Evolutionary conservation across 2,329 filamentous ascomycete species (phyloP).

Genomic region (Talaromyces sp.): DNA sequence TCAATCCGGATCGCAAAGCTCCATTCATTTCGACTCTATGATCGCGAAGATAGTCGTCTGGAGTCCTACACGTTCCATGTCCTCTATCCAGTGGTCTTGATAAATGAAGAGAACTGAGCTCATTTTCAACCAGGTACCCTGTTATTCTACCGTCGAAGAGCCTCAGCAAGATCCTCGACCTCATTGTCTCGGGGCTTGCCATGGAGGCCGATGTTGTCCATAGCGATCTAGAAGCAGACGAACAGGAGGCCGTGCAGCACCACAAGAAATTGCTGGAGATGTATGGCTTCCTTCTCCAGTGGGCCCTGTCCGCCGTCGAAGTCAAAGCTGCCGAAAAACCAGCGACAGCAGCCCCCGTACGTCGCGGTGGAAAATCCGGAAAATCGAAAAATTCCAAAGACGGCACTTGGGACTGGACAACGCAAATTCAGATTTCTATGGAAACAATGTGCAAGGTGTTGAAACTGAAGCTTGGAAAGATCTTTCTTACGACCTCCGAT

Average conservation of each 20-base stretch:
- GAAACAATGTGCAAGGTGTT: constrained; percentile 95
- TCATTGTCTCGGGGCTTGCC: constrained; percentile 78
- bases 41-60: no score
- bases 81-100: constrained; percentile 18
- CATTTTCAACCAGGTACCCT: constrained; percentile 68
- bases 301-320: constrained; percentile 92
- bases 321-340: constrained; percentile 89
- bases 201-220: constrained; percentile 81
- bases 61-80: no score
- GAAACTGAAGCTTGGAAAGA: constrained; percentile 83
- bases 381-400: constrained; percentile 71
- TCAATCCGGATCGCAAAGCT: no score
- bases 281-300: constrained; percentile 89
- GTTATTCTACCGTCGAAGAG: constrained; percentile 72
- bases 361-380: constrained; percentile 66
- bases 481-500: constrained; percentile 94
- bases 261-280: constrained; percentile 92
- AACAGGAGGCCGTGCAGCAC: constrained; percentile 77
- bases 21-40: no score
- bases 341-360: constrained; percentile 61
- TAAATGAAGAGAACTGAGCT: constrained; percentile 54
- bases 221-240: constrained; percentile 82
- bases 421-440: constrained; percentile 80
- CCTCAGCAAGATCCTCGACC: constrained; percentile 87
- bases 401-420: constrained; percentile 78